Conservation (phyloP, 345 rosid species). For the Adansonia digitata region DNA sequence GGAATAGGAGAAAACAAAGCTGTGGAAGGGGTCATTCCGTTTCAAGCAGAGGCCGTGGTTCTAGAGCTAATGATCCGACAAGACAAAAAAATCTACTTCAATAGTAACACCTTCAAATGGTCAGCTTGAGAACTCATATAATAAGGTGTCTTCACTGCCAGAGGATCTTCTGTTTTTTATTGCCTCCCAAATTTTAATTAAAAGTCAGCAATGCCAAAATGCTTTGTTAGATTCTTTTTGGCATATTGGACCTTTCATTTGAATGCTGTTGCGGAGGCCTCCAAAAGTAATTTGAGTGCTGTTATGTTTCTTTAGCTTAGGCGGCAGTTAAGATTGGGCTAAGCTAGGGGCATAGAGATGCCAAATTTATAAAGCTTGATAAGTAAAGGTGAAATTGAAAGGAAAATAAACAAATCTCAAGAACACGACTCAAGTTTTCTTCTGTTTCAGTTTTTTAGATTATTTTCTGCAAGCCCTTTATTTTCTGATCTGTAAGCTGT, state of each 20-base stretch:
- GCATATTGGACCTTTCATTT: not conserved
- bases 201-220: not conserved
- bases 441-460: not conserved
- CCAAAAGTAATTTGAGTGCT: not conserved
- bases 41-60: constrained; percentile 79
- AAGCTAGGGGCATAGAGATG: not conserved
- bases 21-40: constrained; percentile 73
- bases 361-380: not conserved
- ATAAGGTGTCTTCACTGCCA: constrained; percentile 48
- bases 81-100: constrained; percentile 40
- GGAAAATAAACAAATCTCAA: not conserved
- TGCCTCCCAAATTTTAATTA: no score
- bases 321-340: not conserved
- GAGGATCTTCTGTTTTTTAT: not conserved
- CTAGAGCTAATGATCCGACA: constrained; percentile 55
- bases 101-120: constrained; percentile 49
- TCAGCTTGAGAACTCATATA: constrained; percentile 51
- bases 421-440: not conserved
- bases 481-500: not conserved
- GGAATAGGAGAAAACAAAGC: constrained; percentile 62
- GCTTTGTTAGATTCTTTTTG: no score
- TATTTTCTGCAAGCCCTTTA: not conserved
- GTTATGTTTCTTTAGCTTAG: not conserved
- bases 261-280: not conserved
- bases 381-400: not conserved